Base-by-base conservation (phyloP, 164 flowering plant genomes). In the Euptelea pleiosperma region DNA sequence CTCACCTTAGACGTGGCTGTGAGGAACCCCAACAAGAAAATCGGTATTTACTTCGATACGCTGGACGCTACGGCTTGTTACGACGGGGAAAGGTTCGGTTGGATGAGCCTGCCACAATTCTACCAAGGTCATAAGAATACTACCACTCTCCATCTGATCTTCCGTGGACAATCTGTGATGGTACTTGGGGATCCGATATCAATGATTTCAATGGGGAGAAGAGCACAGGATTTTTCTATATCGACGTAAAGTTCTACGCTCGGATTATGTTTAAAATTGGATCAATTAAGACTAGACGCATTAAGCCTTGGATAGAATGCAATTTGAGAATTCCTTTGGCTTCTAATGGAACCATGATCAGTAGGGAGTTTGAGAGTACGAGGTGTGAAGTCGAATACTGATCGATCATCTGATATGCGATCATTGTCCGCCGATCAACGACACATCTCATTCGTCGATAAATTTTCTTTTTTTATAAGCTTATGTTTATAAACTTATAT, bases 21-120 rank as follows among this genome's bases (percentile, higher is more conserved):
- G 8, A 69, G 89, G 7, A 89, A 89, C 80, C 95, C 91, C 4
- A 89, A 89, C 84, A 70, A 51, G 47, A 76, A 53, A 44, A 65
- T 85, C 34, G 85, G 84, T 2, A 56, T 89, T 14, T 77, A 89
- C 79, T 83, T 83, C 70, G 88, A 89, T 43, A 41, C 34, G 9
- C 63, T 89, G 52, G 79, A 83, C n/a, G 90, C 82, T 15, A 57
- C 58, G 11, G 82, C 83, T 0, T 70, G 14, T 37, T 89, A 80
- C 66, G 63, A 64, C 14, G 84, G 63, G 11, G 52, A 77, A 58
- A 57, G 81, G 40, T 75, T 89, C 33, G 63, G 30, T 2, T 18
- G 67, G 19, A 45, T 3, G 1, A 0, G 34, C 0, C 30, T 77
- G 53, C 45, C 65, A 6, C 58, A 65, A 3, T 86, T 85, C 52